These are phyloP conservation scores for Phylloporus sp. DNA, from an alignment of 768 basidiomycete species.

Conservation along the genomic window DNA sequence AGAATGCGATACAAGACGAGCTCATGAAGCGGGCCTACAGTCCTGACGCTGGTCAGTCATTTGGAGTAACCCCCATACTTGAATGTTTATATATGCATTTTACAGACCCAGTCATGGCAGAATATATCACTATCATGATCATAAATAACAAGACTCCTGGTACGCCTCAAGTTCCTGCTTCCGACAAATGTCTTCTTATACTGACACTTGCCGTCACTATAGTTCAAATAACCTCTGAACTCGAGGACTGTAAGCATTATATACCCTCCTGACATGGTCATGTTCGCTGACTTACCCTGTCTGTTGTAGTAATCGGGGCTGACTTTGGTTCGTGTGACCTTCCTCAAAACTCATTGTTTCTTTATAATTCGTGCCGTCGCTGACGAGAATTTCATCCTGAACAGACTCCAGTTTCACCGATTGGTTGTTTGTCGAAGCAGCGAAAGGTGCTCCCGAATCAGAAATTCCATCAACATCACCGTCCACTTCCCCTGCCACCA, in stretches of 20 bases:
- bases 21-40: conserved; percentile 72
- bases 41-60: conserved; percentile 62
- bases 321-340: conserved; percentile 60
- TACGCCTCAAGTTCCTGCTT: conserved; percentile 31
- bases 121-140: conserved; percentile 93
- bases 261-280: neutral
- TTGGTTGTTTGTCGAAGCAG: conserved; percentile 83
- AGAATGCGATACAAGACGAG: conserved; percentile 82
- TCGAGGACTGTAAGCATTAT: conserved; percentile 64
- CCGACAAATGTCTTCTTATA: neutral
- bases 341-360: neutral
- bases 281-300: conserved; percentile 9
- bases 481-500: conserved; percentile 24
- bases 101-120: conserved; percentile 85
- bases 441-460: conserved; percentile 59
- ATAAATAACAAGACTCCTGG: conserved; percentile 86
- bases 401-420: conserved; percentile 80
- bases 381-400: conserved; percentile 6
- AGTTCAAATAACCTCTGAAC: conserved; percentile 86
- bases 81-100: conserved; percentile 7
- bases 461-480: conserved; percentile 37
- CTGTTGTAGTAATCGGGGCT: conserved; percentile 59
- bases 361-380: neutral
- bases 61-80: conserved; percentile 3
- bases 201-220: conserved; percentile 10